These are phyloP conservation scores for Hagleromyces aurorensis DNA, from an alignment of 805 yeast species.

Conservation along the genomic window DNA sequence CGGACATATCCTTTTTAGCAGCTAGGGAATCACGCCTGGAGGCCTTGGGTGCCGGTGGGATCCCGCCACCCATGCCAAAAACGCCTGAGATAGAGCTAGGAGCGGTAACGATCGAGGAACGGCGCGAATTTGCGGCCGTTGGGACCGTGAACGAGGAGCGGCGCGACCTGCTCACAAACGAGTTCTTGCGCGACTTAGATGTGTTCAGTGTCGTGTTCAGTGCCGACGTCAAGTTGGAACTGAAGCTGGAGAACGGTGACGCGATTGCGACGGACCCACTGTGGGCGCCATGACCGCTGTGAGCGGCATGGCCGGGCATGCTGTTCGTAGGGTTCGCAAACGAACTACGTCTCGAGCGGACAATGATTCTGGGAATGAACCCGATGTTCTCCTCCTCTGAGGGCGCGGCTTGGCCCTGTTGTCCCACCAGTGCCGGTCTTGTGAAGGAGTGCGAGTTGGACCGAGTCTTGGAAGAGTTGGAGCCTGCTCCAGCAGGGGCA, in stretches of 20 bases:
- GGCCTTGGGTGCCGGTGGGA: conserved; percentile 10
- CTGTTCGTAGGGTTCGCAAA: conserved; percentile 13
- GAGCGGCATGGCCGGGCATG: conserved; percentile 5
- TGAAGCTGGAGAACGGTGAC: conserved; percentile 6
- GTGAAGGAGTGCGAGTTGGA: conserved; percentile 24
- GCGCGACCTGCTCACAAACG: conserved; percentile 26
- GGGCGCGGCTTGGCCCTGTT: too few species aligned
- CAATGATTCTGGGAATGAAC: conserved; percentile 30
- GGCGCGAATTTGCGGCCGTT: conserved; percentile 20
- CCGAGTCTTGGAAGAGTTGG: conserved; percentile 23
- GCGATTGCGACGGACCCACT: conserved; percentile 5
- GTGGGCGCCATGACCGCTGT: neutral
- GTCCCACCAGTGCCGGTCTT: too few species aligned
- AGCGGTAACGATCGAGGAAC: conserved; percentile 23
- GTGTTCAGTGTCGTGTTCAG: conserved; percentile 20
- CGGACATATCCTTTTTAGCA: conserved; percentile 4
- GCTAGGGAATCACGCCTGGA: conserved; percentile 23
- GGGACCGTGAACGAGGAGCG: conserved; percentile 27
- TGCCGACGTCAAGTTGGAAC: conserved; percentile 14
- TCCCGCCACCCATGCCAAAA: conserved; percentile 6
- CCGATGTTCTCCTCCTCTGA: conserved; percentile 28
- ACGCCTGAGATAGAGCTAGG: conserved; percentile 17
- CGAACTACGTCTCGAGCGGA: conserved; percentile 29
- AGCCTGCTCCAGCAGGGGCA: conserved; percentile 11
- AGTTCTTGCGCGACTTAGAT: conserved; percentile 28